These are phyloP conservation scores for Coemansia biformis DNA, from an alignment of 192 early-diverging fungal genomes.

Conservation along the genomic window DNA sequence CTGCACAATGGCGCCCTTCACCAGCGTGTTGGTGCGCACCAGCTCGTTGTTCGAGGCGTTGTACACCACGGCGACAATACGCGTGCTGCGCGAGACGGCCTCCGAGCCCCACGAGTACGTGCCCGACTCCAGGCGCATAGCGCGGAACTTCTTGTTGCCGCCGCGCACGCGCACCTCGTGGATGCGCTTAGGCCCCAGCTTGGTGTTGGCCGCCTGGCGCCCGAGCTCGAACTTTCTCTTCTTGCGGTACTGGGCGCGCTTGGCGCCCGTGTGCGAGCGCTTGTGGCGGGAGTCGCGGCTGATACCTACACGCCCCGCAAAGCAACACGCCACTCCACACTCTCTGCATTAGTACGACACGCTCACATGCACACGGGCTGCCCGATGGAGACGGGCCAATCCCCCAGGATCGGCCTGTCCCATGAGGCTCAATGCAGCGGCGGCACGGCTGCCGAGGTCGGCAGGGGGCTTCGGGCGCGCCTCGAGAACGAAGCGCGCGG, in stretches of 20 bases:
- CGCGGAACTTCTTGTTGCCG: slow-evolving; percentile 98
- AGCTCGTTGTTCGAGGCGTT: slow-evolving; percentile 99
- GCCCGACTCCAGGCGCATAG: slow-evolving; percentile 92
- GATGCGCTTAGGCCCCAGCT: slow-evolving; percentile 94
- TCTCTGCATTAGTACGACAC: too few relatives aligned
- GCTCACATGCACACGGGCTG: too few relatives aligned
- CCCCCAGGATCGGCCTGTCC: too few relatives aligned
- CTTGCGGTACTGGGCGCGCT: slow-evolving; percentile 99
- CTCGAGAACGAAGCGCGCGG: too few relatives aligned
- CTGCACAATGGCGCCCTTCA: slow-evolving; percentile 96
- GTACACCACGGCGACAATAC: slow-evolving; percentile 93
- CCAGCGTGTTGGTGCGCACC: slow-evolving; percentile 98
- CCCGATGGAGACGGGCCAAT: too few relatives aligned
- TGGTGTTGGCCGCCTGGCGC: slow-evolving; percentile 97
- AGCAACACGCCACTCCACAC: too few relatives aligned
- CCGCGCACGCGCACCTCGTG: slow-evolving; percentile 95
- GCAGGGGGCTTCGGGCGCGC: too few relatives aligned
- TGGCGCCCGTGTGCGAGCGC: slow-evolving; percentile 94
- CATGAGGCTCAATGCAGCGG: too few relatives aligned
- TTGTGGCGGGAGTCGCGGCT: slow-evolving; percentile 99
- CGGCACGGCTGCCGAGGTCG: too few relatives aligned
- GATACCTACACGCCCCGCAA: slow-evolving; percentile 70
- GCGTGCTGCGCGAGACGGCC: slow-evolving; percentile 89
- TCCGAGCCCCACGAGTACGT: slow-evolving; percentile 99
- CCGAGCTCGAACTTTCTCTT: slow-evolving; percentile 99